These are phyloP conservation scores for Leptomonas pyrrhocoris DNA, from an alignment of 208 protist genomes.

Conservation along the genomic window DNA sequence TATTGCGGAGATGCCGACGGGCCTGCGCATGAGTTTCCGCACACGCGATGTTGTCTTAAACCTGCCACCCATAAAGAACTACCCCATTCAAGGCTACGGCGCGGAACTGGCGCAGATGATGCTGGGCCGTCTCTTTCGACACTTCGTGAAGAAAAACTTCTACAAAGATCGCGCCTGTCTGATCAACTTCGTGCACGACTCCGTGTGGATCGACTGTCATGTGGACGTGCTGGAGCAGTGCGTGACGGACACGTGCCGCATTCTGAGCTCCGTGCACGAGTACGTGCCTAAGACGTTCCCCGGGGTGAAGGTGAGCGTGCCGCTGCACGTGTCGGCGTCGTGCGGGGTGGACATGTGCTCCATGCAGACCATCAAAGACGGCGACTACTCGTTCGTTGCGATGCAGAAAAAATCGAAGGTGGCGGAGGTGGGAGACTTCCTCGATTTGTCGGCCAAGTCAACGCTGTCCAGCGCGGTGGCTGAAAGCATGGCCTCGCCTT, in stretches of 20 bases:
- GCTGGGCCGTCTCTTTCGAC: constrained; percentile 80
- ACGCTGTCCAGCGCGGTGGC: constrained; percentile 21
- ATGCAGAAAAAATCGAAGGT: constrained; percentile 27
- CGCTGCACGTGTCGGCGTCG: constrained; percentile 67
- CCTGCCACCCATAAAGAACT: constrained; percentile 87
- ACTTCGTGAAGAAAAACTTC: constrained; percentile 66
- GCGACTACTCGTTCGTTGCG: constrained; percentile 48
- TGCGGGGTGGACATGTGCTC: constrained; percentile 84
- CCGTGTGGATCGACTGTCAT: constrained; percentile 90
- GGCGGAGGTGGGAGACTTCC: constrained; percentile 27
- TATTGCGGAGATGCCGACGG: constrained; percentile 85
- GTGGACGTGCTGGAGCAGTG: constrained; percentile 73
- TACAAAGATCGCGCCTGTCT: constrained; percentile 74
- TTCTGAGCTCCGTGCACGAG: constrained; percentile 66
- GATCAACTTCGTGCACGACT: constrained; percentile 92
- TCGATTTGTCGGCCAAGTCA: constrained; percentile 25
- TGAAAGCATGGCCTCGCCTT: constrained; percentile 11
- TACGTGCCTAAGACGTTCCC: constrained; percentile 81
- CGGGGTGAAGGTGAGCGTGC: constrained; percentile 67
- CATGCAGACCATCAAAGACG: constrained; percentile 57
- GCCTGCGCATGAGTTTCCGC: constrained; percentile 73
- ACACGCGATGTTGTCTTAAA: constrained; percentile 83
- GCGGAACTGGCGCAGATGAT: constrained; percentile 91
- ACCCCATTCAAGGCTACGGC: constrained; percentile 90
- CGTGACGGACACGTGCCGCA: constrained; percentile 58